Percentiles rank a stretch among this genome's conserved stretches.
Evolutionary conservation across 108 stramenopile genomes (phyloP).

Genomic region (Cyclostephanos tholiformis): DNA sequence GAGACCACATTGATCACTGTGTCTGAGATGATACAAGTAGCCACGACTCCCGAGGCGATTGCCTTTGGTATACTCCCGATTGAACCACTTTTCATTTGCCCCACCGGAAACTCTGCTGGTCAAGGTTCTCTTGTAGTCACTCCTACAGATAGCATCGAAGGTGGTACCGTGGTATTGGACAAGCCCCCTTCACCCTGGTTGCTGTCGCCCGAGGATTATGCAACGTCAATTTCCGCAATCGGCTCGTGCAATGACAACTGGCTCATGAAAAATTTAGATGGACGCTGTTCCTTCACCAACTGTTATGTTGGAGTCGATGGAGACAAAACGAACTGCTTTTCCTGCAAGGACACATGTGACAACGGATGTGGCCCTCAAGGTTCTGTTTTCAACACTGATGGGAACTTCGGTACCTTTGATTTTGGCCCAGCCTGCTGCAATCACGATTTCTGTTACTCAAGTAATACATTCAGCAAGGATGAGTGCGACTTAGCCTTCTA

Average conservation of each 20-base stretch:
- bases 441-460: slow-evolving; percentile 4
- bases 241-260: not conserved
- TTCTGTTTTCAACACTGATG: slow-evolving; percentile 6
- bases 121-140: not conserved
- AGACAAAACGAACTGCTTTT: not conserved
- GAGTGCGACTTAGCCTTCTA: not conserved
- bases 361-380: not conserved
- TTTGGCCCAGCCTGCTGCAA: slow-evolving; percentile 6
- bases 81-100: not conserved
- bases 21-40: not conserved
- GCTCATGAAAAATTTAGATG: not conserved
- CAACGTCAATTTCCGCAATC: too few relatives aligned
- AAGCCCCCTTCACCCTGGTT: not conserved
- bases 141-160: not conserved
- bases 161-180: not conserved
- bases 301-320: slow-evolving; percentile 3
- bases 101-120: not conserved
- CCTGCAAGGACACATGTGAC: not conserved
- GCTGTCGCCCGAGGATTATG: not conserved
- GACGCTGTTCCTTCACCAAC: slow-evolving; percentile 3
- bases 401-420: slow-evolving; percentile 4
- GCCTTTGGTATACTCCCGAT: not conserved
- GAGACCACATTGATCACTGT: not conserved
- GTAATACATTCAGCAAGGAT: not conserved
- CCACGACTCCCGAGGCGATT: not conserved